Evolutionary conservation across 225 moss, liverwort and hornwort species (phyloP).

Genomic region (Sphagnum tenellum): DNA sequence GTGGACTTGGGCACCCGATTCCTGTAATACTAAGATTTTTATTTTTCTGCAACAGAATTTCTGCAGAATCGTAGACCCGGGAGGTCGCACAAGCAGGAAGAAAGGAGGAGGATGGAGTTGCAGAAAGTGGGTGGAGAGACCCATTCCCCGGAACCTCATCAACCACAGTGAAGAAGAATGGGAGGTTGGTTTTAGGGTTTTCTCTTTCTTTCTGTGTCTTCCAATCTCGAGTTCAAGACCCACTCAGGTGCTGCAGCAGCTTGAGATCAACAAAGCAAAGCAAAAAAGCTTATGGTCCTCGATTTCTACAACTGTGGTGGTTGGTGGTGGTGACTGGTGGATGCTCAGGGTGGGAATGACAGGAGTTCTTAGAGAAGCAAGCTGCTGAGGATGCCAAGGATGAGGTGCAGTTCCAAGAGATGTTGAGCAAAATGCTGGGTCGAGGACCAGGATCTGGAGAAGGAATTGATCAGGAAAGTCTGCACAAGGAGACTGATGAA

Average conservation of each 20-base stretch:
- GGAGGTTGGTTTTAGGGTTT: constrained; percentile 15
- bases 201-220: too few relatives aligned
- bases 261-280: too few relatives aligned
- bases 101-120: constrained; percentile 52
- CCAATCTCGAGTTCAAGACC: too few relatives aligned
- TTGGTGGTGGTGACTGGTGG: not conserved
- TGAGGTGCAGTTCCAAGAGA: constrained; percentile 37
- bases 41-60: constrained; percentile 14
- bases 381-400: constrained; percentile 19
- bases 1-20: not conserved
- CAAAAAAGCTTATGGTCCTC: too few relatives aligned
- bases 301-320: too few relatives aligned
- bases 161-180: constrained; percentile 45
- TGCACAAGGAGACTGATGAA: constrained; percentile 41
- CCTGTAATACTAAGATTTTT: not conserved
- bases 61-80: constrained; percentile 35
- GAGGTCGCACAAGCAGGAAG: constrained; percentile 31
- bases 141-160: constrained; percentile 41
- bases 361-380: not conserved
- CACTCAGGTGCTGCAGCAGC: too few relatives aligned
- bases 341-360: not conserved
- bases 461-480: constrained; percentile 11
- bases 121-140: constrained; percentile 31
- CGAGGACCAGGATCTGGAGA: constrained; percentile 18
- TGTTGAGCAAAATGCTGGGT: constrained; percentile 10